Base-by-base conservation (phyloP, 768 basidiomycete species). In the Favolaschia claudopus region DNA sequence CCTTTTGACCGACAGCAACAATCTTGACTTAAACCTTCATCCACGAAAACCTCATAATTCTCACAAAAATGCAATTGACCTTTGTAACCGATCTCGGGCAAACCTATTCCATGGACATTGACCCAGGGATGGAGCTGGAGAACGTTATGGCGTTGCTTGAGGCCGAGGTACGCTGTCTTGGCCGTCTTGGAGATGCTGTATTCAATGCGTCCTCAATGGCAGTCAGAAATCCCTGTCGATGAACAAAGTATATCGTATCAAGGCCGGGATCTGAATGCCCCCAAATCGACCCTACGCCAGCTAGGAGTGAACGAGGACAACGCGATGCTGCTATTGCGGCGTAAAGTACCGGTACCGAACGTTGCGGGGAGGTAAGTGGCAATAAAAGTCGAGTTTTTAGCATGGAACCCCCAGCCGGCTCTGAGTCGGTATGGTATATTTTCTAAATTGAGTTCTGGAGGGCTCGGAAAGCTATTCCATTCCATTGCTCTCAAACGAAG, bases 61-160 rank as follows among this genome's bases (percentile, higher is more conserved):
- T 51, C 55, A 55, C 52, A 37, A 69, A 63, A 61, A 93, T 93
- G 91, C 77, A 85, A 66, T 73, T 93, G 53, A 92, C 90, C 2
- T 91, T 93, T 69, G 74, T 86, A 39, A 90, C 79, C 45, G 91
- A 92, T 62, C 61, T 82, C 20, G 91, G 90, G 8, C 79, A 87
- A 54, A 77, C 81, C 1, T 91, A 84, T 65, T 68, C 75, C 36
- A 77, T 96, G 47, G 96, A 98, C 70, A 93, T 97, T 65, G 93
- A 95, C 76, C 84, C 92, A 1, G 83, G 82, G 50, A 95, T 98
- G 92, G 88, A 93, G 72, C 84, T 99, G 27, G 92, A 93, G 79
- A 91, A 96, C 72, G 88, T 98, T 33, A 90, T 91, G 84, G 96
- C 93, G 13, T 79, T 98, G 51, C 81, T 97, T n/a, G 95, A 97